Evolutionary conservation across 345 rosid genomes (phyloP), one percentile per base, ranked within the genome.

Genomic region (Psidium friedrichsthalianum): DNA sequence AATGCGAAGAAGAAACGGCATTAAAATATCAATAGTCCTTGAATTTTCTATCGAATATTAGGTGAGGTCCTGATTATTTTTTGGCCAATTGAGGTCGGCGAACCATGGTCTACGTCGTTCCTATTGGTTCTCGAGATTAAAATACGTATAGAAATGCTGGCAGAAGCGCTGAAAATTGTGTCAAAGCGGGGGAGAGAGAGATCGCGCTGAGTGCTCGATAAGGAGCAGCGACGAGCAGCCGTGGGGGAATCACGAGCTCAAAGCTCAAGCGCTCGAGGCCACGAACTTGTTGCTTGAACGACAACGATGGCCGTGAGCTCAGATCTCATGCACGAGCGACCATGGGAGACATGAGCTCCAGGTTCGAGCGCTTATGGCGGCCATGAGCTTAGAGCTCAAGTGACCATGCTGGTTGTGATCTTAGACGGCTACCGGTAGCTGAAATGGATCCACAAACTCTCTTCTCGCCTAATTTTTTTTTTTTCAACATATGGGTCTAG

Each of bases 401-500:
- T 15, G 40, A 64, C 42, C 44, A 29, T 29, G 78, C 47, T 5
- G 4, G 47, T 18, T 32, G 42, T 2, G 78, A 32, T 18, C 78
- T 18, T 69, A 2, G 47, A 4, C 25, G 0, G 29, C 1, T 22
- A 61, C 1, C 10, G 11, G 74, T 0, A 61, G 74, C 3, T 18
- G 13, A 69, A 32, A 32, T 69, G 47, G 24, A 36, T 61, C 78
- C 47, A 36, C 44, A 32, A 69, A 18, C 12, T 8, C 76, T 29
- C 76, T 15, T 29, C 40, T 27, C 4, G 29, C 10, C 16, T 8
- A 3, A 7, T 15, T 61, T 29, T 0, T 1, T 3, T 7, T 27
- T 6, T 27, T 3, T 0, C 4, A 29, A 15, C 29, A 3, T 27
- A 13, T 59, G 0, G 13, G 15, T 27, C n/a, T 59, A 61, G 0